Base-by-base conservation (phyloP, 306 rosid genomes). In the Astragalus membranaceus region DNA sequence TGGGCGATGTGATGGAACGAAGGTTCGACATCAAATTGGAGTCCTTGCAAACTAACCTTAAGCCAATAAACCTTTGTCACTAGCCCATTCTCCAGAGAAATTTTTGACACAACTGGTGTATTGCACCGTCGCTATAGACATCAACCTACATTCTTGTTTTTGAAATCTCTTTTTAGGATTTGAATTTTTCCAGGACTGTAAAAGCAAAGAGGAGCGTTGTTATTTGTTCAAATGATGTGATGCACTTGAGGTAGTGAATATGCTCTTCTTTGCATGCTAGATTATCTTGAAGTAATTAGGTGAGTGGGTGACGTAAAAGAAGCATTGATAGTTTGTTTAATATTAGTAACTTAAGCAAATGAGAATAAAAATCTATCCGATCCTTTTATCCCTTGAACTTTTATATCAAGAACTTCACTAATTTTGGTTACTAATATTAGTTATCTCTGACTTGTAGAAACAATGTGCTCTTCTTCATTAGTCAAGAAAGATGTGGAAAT, bases 371-470 rank as follows among this genome's bases (percentile, higher is more conserved):
- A 42, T 44, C 62, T 26, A 26, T 17, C n/a, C n/a, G n/a, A n/a
- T n/a, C 13, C 58, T 32, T 82, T 56, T 47, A 56, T 64, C 72
- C 36, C 47, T 80, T 44, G 64, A 82, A 66, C 52, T 46, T 65
- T 70, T 62, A 30, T 73, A 20, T 64, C 23, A 12, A 60, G 59
- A 49, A 35, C 23, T 35, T 68, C 54, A 13, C 33, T 46, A 17
- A 14, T 43, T 55, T 60, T 64, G 36, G 76, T 54, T 52, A 71
- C 60, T 36, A 30, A 68, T 11, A 23, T 64, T 42, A 26, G 43
- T 16, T 55, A 54, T 81, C 47, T 69, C 56, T 63, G 56, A 65
- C 78, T 26, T 30, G 69, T 79, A 87, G 90, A 87, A 81, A 74
- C 87, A 68, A 74, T 66, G 80, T 63, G 74, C 61, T 78, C 71